Conservation (phyloP, 2,329 filamentous ascomycete genomes). For the Grosmannia serpens region DNA sequence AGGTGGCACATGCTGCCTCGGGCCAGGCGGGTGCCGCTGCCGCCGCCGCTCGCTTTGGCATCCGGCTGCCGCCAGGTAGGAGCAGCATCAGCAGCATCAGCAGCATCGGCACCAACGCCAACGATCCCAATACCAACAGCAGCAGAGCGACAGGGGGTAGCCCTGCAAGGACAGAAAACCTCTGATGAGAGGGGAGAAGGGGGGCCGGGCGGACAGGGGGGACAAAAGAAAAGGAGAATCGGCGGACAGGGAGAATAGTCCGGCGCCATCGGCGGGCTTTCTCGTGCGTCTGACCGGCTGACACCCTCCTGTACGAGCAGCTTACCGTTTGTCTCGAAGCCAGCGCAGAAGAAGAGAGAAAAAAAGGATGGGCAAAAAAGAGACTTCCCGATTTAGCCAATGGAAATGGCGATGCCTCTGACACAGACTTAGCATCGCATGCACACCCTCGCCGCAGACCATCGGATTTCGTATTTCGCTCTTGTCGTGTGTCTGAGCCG, state of each 20-base stretch:
- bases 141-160: not conserved
- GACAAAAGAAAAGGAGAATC: not conserved
- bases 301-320: not conserved
- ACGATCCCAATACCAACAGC: not conserved
- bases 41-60: conserved; percentile 26
- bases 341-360: not conserved
- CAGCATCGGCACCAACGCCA: too few relatives aligned
- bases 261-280: not conserved
- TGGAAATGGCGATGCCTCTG: not conserved
- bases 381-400: not conserved
- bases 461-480: not conserved
- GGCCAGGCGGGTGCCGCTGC: conserved; percentile 6
- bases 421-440: not conserved
- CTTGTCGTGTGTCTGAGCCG: not conserved
- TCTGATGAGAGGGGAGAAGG: not conserved
- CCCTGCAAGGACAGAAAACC: not conserved
- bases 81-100: not conserved
- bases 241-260: too few relatives aligned
- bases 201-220: not conserved
- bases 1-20: conserved; percentile 26
- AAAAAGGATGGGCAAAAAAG: not conserved
- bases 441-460: not conserved
- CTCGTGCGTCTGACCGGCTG: not conserved
- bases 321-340: not conserved
- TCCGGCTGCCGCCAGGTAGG: conserved; percentile 41